Evolutionary conservation across 352 stramenopile species (phyloP), one percentile per base, ranked within the genome.

Genomic region (Globisporangium lucens): DNA sequence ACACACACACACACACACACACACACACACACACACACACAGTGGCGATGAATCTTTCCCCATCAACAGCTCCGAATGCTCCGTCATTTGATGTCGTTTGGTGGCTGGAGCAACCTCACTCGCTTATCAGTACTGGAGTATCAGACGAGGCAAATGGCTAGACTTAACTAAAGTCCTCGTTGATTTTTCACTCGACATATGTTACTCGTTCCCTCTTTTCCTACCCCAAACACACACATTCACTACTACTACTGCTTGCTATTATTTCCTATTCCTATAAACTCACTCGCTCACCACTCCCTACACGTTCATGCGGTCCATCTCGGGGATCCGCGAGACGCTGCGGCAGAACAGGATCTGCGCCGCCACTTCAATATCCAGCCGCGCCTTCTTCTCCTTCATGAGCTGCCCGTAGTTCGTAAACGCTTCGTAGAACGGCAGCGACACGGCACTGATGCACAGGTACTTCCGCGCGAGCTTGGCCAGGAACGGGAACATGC

Each of bases 301-400:
- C 47, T 55, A 27, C 47, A 89, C 83, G 61, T 89, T 89, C 66
- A 94, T 91, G 43, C 85, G 85, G 46, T 94, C 83, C 83, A 94
- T 94, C 70, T 94, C 87, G 13, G 84, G 82, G 46, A 94, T 92
- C 8, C 83, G 70, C 43, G 80, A 92, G 3, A 90, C 86, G 47
- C 83, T 92, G 47, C 84, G 81, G 63, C 85, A 90, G 63, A 94
- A 94, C 24, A 94, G 72, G 47, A 92, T 86, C 68, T 91, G 84
- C 17, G 82, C 82, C 20, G 83, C 83, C 5, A 94, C 82, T 69
- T 93, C 83, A 35, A 92, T 93, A 67, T 92, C 84, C 9, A 94
- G 63, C 1, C 85, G 76, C 59, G 80, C 79, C 63, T 89, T 91
- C 67, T 92, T 92, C 71, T 91, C 84, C 17, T 77, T 75, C 82